Evolutionary conservation across 2,329 filamentous ascomycete species (phyloP), one percentile per base, ranked within the genome.

Genomic region (Pseudogymnoascus sp.): DNA sequence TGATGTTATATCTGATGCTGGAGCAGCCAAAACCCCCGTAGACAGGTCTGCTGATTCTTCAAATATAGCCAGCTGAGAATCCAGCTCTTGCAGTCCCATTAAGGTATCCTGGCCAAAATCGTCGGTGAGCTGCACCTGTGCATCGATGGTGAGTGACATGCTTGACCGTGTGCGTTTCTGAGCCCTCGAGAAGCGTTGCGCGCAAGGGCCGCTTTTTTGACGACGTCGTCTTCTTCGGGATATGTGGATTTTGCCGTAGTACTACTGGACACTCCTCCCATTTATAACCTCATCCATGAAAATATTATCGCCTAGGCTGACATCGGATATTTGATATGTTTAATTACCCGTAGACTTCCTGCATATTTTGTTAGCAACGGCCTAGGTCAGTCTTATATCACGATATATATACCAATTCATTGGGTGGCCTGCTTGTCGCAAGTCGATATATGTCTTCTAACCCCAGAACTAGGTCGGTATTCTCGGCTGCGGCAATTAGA

Each of bases 11-110:
- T 59, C 58, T 15, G 58, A 39, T 59, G 36, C 8, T 8, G 58
- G 6, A 29, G 33, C 58, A 59, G 36, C 58, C 48, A 55, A 33
- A 10, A 55, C 9, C n/a, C 15, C 48, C 3, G 48, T 55, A 5
- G 48, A 55, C 48, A 62, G 63, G 63, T 67, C 66, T 40, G 70
- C 65, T 48, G 67, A 61, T 31, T 64, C 60, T 59, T 73, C 72
- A 60, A 73, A 73, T 65, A 72, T 71, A 61, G 71, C 69, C 36
- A 74, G 67, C 64, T 74, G 72, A 62, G 73, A 74, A 65, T 74
- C 72, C 61, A 73, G 64, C 66, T 74, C 72, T 68, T 73, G 69
- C 58, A 71, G 65, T 33, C 73, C 71, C 70, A 72, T 73, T 65
- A 72, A 66, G 29, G 65, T 52, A 66, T 69, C 65, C 66, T 72